Evolutionary conservation across 805 yeast species (phyloP).

Genomic region (Yarrowia porcina): DNA sequence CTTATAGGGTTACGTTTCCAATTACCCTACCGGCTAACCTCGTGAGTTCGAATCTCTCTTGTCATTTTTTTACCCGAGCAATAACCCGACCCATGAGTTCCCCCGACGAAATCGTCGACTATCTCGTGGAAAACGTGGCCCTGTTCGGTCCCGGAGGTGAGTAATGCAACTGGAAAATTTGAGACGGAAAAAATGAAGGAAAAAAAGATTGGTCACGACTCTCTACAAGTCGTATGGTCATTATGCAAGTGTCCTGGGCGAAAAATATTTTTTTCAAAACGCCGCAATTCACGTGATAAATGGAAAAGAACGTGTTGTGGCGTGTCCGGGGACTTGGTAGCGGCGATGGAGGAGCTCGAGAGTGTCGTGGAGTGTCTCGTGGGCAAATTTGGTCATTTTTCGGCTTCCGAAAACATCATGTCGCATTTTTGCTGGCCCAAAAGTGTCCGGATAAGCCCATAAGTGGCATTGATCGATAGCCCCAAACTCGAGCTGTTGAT

Average conservation of each 20-base stretch:
- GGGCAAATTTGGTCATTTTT: background rate
- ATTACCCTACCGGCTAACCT: constrained; percentile 22
- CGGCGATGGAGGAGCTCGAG: no score
- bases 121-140: constrained; percentile 35
- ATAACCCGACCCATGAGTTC: constrained; percentile 25
- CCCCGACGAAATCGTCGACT: constrained; percentile 37
- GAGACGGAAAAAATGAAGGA: background rate
- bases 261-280: background rate
- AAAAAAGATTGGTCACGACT: background rate
- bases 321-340: background rate
- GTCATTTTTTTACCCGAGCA: background rate
- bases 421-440: no score
- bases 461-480: no score
- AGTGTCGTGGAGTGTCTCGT: no score
- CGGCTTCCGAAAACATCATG: no score
- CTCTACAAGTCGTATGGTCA: background rate
- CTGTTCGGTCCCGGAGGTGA: constrained; percentile 37
- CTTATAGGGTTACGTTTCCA: constrained; percentile 6
- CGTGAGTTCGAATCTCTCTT: constrained; percentile 23
- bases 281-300: background rate
- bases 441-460: no score
- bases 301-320: background rate
- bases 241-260: background rate
- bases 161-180: background rate
- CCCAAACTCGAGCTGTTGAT: no score